Conservation (phyloP, 768 basidiomycete species). For the Lentinula aciculospora region DNA sequence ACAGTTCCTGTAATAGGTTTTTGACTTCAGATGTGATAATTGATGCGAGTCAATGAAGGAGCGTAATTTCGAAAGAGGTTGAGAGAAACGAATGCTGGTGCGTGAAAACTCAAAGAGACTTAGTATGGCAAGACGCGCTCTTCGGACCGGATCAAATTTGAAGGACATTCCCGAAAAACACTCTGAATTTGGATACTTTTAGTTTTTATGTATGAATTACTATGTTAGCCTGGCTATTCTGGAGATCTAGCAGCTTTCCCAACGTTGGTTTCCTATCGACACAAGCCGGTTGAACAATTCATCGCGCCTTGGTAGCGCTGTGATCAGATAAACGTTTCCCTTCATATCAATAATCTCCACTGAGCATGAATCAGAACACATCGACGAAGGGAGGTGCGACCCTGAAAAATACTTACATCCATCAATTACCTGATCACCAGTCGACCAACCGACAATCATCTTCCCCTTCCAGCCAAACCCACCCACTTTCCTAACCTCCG, state of each 20-base stretch:
- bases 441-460: conserved; percentile 28
- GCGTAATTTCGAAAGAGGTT: neutral
- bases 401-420: conserved; percentile 10
- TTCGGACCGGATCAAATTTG: neutral
- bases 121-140: neutral
- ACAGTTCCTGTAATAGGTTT: neutral
- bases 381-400: neutral
- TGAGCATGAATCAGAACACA: neutral
- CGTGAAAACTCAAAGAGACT: neutral
- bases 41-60: neutral
- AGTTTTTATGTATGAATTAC: too few species aligned
- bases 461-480: conserved; percentile 34
- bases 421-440: conserved; percentile 20
- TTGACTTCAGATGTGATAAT: neutral
- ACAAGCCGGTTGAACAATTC: conserved; percentile 10
- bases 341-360: conserved; percentile 20
- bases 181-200: neutral
- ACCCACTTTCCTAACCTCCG: conserved; percentile 25
- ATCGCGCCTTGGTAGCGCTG: conserved; percentile 19
- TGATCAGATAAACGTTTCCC: conserved; percentile 15
- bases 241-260: conserved; percentile 10
- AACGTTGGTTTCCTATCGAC: conserved; percentile 13
- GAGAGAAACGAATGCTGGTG: neutral
- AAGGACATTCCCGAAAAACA: too few species aligned
- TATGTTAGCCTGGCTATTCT: neutral